Evolutionary conservation across 2,329 filamentous ascomycete genomes (phyloP), one percentile per base, ranked within the genome.

Genomic region (Colletotrichum noveboracense): DNA sequence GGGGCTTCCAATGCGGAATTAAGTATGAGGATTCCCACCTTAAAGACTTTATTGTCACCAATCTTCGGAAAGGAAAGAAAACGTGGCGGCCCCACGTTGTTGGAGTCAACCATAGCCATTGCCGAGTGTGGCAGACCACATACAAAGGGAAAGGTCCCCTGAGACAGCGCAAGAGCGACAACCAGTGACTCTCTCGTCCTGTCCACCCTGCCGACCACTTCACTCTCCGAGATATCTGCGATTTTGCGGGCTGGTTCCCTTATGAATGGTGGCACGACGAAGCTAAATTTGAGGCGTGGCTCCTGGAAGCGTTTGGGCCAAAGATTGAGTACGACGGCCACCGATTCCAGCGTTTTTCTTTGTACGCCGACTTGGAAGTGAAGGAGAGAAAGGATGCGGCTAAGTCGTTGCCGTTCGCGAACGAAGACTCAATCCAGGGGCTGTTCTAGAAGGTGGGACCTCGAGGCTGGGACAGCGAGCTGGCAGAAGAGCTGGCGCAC

Each of bases 1-100:
- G 7, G 7, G 38, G 8, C 7, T n/a, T n/a, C 18, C 1, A 3
- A 16, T n/a, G 7, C 2, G 38, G 38, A n/a, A 2, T 43, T 0
- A 10, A 43, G 16, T 8, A 43, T n/a, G 18, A 43, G 38, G 38
- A 18, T 2, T 43, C 6, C 7, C 4, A 43, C 8, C 7, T n/a
- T 18, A 8, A n/a, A 43, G 38, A 43, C 16, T 43, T 36, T 16
- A 6, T n/a, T 10, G 8, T 10, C 38, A n/a, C 38, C 8, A 4
- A 43, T 6, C 5, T 9, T 9, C 8, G 38, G 2, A 43, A n/a
- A 5, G 16, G 38, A 18, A n/a, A 1, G 38, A n/a, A n/a, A 16
- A 2, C 16, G 18, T 16, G 16, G 38, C 16, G 16, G 18, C 38
- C 38, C 16, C 7, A 18, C 8, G 16, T 43, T 43, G 38, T 43